A percentile compares a stretch with the other conserved stretches of the same genome.
phyloP scores from a whole-genome alignment of 176 grass and related monocot species.

The maize (Zea mays) region DNA sequence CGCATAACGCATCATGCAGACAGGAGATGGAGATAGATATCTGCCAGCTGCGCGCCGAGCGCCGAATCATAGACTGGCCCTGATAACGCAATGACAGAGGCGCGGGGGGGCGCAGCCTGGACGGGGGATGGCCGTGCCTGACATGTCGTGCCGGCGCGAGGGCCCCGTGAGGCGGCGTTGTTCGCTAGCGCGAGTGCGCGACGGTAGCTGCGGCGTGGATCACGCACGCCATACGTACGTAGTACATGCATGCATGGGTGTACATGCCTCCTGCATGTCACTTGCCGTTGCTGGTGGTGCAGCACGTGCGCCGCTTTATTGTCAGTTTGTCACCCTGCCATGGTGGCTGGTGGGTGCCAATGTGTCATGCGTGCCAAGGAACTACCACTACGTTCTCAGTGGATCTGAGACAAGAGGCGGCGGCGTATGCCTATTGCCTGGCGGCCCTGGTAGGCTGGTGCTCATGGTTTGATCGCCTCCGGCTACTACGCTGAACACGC shows the following conservation, averaged over 20 bases:
- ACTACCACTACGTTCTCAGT: not conserved
- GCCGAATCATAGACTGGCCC: not conserved
- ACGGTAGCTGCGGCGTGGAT: slow-evolving; percentile 1
- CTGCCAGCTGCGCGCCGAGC: not conserved
- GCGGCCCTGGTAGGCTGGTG: too few relatives aligned
- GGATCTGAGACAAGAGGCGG: not conserved
- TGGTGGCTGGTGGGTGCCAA: too few relatives aligned
- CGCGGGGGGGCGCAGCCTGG: too few relatives aligned
- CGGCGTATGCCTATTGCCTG: not conserved
- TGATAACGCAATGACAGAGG: not conserved
- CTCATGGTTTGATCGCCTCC: not conserved
- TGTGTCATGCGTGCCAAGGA: not conserved
- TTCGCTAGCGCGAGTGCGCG: not conserved
- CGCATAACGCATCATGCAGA: not conserved
- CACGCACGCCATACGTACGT: not conserved
- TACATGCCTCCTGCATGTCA: not conserved
- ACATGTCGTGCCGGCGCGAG: not conserved
- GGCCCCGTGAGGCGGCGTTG: slow-evolving; percentile 11
- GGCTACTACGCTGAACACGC: not conserved
- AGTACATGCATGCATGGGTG: not conserved
- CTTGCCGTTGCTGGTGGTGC: not conserved
- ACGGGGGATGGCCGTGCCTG: not conserved
- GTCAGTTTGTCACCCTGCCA: not conserved
- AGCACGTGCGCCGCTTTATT: not conserved
- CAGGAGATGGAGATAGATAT: not conserved